Evolutionary conservation across 208 protist species (phyloP).

Genomic region (Jaenimonas drosophilae): DNA sequence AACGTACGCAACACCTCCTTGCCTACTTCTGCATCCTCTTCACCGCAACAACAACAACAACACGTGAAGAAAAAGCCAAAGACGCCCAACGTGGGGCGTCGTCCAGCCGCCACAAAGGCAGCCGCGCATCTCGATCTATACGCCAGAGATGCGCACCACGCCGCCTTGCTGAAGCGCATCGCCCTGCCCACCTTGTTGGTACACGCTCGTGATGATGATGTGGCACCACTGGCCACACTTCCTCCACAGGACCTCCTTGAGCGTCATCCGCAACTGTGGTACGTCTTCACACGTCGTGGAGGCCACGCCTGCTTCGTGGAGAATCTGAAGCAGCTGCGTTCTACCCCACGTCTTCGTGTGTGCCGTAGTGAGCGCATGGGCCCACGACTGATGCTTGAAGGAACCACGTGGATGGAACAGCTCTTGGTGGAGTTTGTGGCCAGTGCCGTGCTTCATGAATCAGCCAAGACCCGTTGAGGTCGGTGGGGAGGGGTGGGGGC

Average conservation of each 20-base stretch:
- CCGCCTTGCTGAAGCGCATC: slow-evolving; percentile 18
- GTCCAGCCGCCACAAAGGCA: background rate
- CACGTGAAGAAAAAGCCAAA: too few species aligned
- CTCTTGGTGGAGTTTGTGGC: slow-evolving; percentile 32
- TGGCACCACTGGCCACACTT: slow-evolving; percentile 18
- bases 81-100: too few species aligned
- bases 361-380: slow-evolving; percentile 3
- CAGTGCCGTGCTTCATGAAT: slow-evolving; percentile 8
- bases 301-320: slow-evolving; percentile 32
- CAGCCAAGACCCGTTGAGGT: background rate
- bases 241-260: slow-evolving; percentile 19
- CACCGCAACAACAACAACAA: too few species aligned
- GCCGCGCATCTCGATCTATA: slow-evolving; percentile 20
- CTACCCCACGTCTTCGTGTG: too few species aligned
- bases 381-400: slow-evolving; percentile 15
- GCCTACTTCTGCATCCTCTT: too few species aligned
- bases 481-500: too few species aligned
- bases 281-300: slow-evolving; percentile 38
- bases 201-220: slow-evolving; percentile 26
- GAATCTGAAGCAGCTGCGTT: slow-evolving; percentile 1
- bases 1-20: too few species aligned
- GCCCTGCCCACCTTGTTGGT: slow-evolving; percentile 22
- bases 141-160: slow-evolving; percentile 17
- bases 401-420: slow-evolving; percentile 34
- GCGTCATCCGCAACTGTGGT: slow-evolving; percentile 18